These are phyloP conservation scores for Aspergillus arachidicola DNA, from an alignment of 2,329 filamentous ascomycete species.

Conservation along the genomic window DNA sequence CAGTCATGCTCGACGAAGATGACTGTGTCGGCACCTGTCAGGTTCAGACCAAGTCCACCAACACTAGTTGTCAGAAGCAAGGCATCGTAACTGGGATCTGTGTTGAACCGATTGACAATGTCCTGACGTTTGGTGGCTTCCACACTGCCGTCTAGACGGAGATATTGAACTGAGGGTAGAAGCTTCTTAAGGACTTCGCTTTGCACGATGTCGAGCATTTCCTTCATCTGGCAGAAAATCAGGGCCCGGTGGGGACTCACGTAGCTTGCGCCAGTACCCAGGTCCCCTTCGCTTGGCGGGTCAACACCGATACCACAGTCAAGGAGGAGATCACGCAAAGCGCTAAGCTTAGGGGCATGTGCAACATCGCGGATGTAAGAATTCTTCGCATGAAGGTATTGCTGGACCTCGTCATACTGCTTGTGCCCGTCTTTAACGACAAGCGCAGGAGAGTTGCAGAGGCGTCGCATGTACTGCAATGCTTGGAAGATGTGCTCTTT, in stretches of 20 bases:
- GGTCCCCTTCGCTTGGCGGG: conserved; percentile 54
- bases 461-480: conserved; percentile 97
- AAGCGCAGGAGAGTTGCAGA: conserved; percentile 95
- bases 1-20: conserved; percentile 99
- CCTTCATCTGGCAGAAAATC: conserved; percentile 99
- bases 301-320: conserved; percentile 94
- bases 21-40: conserved; percentile 96
- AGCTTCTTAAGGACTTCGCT: conserved; percentile 87
- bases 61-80: conserved; percentile 92
- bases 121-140: conserved; percentile 93
- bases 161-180: conserved; percentile 88
- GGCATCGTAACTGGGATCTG: conserved; percentile 93
- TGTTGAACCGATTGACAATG: conserved; percentile 99
- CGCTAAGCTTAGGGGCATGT: conserved; percentile 91
- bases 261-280: conserved; percentile 68
- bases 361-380: conserved; percentile 80
- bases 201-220: conserved; percentile 99
- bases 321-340: conserved; percentile 89
- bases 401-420: conserved; percentile 85
- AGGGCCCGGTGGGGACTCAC: conserved; percentile 95
- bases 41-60: conserved; percentile 88
- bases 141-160: conserved; percentile 91
- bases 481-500: conserved; percentile 99
- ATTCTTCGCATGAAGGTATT: conserved; percentile 74
- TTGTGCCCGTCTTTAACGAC: conserved; percentile 94